phyloP scores from a whole-genome alignment of 495 filamentous ascomycete species.

The Aspergillus diversus region DNA sequence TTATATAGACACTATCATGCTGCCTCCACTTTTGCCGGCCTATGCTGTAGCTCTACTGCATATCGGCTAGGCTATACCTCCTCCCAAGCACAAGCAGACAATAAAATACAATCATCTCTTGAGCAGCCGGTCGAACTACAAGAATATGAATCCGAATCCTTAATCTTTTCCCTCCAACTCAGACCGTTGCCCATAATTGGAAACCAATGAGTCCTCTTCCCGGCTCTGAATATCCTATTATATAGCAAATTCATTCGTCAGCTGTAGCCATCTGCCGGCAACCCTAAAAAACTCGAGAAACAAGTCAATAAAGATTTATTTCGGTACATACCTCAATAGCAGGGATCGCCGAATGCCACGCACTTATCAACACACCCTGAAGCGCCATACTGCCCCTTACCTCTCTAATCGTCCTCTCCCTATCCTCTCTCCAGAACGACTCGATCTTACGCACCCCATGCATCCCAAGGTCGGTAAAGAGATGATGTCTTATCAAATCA shows the following conservation, averaged over 20 bases:
- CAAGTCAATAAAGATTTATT: no score
- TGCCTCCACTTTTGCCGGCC: no score
- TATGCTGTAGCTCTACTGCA: no score
- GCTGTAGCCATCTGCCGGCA: background rate
- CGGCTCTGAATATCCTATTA: background rate
- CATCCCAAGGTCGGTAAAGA: constrained; percentile 12
- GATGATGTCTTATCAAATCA: background rate
- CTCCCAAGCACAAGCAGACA: no score
- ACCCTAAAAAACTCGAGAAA: no score
- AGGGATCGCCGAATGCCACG: constrained; percentile 15
- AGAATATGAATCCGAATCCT: no score
- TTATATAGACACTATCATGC: no score
- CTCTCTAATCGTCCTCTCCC: background rate
- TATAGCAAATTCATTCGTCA: background rate
- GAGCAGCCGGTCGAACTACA: no score
- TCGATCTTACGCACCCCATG: background rate
- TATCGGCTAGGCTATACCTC: no score
- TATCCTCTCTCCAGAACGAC: constrained; percentile 5
- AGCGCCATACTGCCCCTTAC: constrained; percentile 1
- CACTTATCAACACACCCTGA: constrained; percentile 10
- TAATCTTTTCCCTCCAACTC: background rate
- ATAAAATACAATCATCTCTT: no score
- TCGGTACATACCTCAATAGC: constrained; percentile 14
- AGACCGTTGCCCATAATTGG: background rate
- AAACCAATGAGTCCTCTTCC: background rate